phyloP scores from a whole-genome alignment of 2,329 filamentous ascomycete genomes.

The Sarocladium strictum region DNA sequence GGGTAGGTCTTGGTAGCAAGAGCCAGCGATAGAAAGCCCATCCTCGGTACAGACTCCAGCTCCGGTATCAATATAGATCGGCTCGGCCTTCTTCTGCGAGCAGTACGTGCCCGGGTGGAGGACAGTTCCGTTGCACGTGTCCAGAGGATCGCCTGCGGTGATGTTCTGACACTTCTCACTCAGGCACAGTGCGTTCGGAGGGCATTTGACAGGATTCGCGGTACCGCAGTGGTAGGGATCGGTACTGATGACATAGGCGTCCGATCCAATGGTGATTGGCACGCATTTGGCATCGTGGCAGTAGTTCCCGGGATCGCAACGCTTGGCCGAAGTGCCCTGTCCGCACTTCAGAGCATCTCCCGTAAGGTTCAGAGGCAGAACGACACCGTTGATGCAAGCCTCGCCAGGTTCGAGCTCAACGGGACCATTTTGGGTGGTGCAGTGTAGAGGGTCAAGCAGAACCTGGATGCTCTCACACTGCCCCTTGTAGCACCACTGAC shows the following conservation, averaged over 20 bases:
- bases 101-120: not conserved
- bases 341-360: not conserved
- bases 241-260: not conserved
- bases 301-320: conserved; percentile 3
- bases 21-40: not conserved
- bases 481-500: not conserved
- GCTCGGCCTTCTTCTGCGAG: not conserved
- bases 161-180: not conserved
- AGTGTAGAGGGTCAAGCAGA: not conserved
- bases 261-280: not conserved
- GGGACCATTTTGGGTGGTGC: not conserved
- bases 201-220: not conserved
- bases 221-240: conserved; percentile 6
- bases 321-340: not conserved
- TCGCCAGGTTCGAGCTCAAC: not conserved
- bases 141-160: not conserved
- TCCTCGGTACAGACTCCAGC: not conserved
- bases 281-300: not conserved
- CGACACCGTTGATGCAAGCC: conserved; percentile 4
- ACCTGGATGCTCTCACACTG: conserved; percentile 5
- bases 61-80: not conserved
- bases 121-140: not conserved
- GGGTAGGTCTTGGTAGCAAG: not conserved
- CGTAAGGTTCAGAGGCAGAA: not conserved
- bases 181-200: not conserved